Evolutionary conservation across 2,329 filamentous ascomycete species (phyloP), one percentile per base, ranked within the genome.

Genomic region (Lomentospora prolificans): DNA sequence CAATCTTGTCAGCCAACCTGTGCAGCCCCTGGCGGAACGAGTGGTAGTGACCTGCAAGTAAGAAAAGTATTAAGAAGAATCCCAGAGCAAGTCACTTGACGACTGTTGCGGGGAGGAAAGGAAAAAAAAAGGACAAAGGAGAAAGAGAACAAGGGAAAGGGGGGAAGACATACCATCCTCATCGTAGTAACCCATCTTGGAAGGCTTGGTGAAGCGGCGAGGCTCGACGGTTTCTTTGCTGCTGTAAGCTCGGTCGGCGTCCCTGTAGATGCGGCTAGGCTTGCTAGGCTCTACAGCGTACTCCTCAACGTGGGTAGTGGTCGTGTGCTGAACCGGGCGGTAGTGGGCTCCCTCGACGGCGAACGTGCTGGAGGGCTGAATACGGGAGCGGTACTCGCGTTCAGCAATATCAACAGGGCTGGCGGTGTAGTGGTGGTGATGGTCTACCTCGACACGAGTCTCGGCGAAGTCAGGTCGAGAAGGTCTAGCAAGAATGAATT

Each of bases 161-260:
- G 28, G 27, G 55, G 24, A 51, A 41, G 56, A 64, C 79, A 71
- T 70, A 82, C 79, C 78, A 64, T 79, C 74, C 61, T 83, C 78
- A 73, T 82, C 79, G 76, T 81, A 82, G 76, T 83, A 82, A 72
- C 79, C 80, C 80, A 84, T 84, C 71, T 79, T 81, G 71, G 72
- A 70, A 65, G 76, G 74, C 58, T 72, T 69, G 62, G 67, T 66
- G 62, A 64, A 69, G 64, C 65, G 65, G 63, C 68, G 72, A 68
- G 71, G 71, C 70, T 80, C 84, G 70, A 80, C 81, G 75, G 80
- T 87, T 76, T 80, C 86, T 75, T 80, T 82, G 74, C 71, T 78
- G 67, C 86, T 71, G 67, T 79, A 79, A 61, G 78, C 2, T 12
- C 39, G 50, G 36, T 46, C 71, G 66, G 83, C 76, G 66, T 80